Conservation (phyloP, 306 rosid species). For the Abrus precatorius region DNA sequence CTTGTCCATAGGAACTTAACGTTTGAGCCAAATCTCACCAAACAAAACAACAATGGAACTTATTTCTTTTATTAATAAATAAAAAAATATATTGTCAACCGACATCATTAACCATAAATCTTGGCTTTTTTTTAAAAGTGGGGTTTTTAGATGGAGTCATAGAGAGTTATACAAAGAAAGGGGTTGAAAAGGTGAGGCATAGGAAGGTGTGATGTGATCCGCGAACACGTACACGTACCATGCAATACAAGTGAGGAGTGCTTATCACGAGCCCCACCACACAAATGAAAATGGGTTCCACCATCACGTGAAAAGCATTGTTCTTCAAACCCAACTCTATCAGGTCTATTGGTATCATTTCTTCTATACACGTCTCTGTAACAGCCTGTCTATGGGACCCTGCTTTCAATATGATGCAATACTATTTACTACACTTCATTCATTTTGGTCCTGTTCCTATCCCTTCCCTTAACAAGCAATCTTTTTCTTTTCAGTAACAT, state of each 20-base stretch:
- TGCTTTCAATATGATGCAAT: constrained; percentile 3
- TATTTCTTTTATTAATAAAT: not conserved
- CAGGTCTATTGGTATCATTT: not conserved
- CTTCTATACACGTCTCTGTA: not conserved
- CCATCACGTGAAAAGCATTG: constrained; percentile 13
- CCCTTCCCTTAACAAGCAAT: not conserved
- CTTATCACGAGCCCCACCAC: no score
- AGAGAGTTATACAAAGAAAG: not conserved
- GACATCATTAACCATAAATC: not conserved
- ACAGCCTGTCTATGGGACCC: constrained; percentile 39
- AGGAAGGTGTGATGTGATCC: not conserved
- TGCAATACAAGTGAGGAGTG: no score
- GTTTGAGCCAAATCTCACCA: no score
- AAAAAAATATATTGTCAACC: not conserved
- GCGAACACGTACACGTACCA: not conserved
- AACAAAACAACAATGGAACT: no score
- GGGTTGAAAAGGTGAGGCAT: no score
- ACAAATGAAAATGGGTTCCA: constrained; percentile 28
- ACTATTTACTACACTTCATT: not conserved
- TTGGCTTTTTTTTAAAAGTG: not conserved
- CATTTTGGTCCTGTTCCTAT: no score
- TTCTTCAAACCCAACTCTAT: no score
- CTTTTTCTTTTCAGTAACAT: not conserved
- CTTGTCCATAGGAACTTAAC: no score
- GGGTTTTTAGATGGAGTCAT: not conserved